These are phyloP conservation scores for Hepatocystis sp. DNA, from an alignment of 169 alveolate genomes.

Conservation along the genomic window DNA sequence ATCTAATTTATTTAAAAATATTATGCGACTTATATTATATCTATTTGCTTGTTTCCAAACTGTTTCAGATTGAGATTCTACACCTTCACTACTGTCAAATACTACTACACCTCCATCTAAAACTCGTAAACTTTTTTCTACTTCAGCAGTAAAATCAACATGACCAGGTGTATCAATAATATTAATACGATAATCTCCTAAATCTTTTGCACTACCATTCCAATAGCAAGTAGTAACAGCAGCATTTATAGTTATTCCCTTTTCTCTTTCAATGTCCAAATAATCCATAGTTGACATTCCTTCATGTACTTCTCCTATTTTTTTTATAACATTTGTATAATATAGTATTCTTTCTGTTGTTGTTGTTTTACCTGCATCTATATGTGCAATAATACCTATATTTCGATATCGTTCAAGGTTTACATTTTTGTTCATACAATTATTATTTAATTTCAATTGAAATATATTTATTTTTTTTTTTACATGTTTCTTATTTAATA, in stretches of 20 bases:
- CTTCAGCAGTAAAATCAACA: slow-evolving; percentile 96
- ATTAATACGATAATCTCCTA: slow-evolving; percentile 90
- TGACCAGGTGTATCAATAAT: slow-evolving; percentile 99
- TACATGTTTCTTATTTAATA: too few relatives aligned
- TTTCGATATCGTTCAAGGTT: slow-evolving; percentile 84
- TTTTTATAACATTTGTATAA: slow-evolving; percentile 93
- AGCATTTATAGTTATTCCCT: slow-evolving; percentile 97
- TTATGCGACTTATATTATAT: slow-evolving; percentile 92
- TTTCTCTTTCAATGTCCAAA: slow-evolving; percentile 95
- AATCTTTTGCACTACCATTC: slow-evolving; percentile 87
- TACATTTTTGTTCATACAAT: slow-evolving; percentile 49
- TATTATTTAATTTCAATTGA: slow-evolving; percentile 29
- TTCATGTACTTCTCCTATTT: slow-evolving; percentile 90
- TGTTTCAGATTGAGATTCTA: slow-evolving; percentile 96
- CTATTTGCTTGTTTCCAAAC: slow-evolving; percentile 95
- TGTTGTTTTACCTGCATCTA: slow-evolving; percentile 98
- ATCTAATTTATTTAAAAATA: slow-evolving; percentile 96
- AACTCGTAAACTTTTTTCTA: slow-evolving; percentile 95
- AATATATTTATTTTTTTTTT: slow-evolving; percentile 11
- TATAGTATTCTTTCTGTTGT: slow-evolving; percentile 96
- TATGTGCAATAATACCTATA: slow-evolving; percentile 97
- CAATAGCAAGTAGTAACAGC: slow-evolving; percentile 97
- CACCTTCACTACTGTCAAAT: slow-evolving; percentile 98
- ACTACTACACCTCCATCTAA: slow-evolving; percentile 97
- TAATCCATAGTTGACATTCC: slow-evolving; percentile 97